Percentiles rank a stretch among this genome's conserved stretches.
Conservation (phyloP, 371 early-diverging fungal genomes). For the Mortierella sp. region DNA sequence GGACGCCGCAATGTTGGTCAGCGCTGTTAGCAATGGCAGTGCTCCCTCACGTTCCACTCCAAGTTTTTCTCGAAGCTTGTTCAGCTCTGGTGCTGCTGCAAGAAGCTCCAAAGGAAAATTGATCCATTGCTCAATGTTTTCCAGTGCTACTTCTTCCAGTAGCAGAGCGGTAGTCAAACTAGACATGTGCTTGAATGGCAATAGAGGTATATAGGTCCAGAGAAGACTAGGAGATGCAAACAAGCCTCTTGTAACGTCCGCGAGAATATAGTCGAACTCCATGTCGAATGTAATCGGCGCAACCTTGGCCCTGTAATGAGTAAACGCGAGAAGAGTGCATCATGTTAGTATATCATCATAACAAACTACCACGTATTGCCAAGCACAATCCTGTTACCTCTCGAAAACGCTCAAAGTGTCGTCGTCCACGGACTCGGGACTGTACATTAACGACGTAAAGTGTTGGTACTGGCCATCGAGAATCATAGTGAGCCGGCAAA, state of each 20-base stretch:
- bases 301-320: constrained; percentile 2
- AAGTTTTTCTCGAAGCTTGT: constrained; percentile 44
- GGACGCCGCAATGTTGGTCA: constrained; percentile 25
- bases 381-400: constrained; percentile 17
- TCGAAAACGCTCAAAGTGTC: constrained; percentile 14
- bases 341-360: not conserved
- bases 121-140: constrained; percentile 25
- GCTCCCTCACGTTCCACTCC: constrained; percentile 29
- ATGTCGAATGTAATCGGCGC: constrained; percentile 15
- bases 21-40: constrained; percentile 42
- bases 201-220: constrained; percentile 62
- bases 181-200: constrained; percentile 62
- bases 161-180: constrained; percentile 54
- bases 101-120: constrained; percentile 13
- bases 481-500: constrained; percentile 57
- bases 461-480: constrained; percentile 35
- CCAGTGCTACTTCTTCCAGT: constrained; percentile 36
- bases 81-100: constrained; percentile 30
- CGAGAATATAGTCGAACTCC: constrained; percentile 23
- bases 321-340: not conserved
- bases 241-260: constrained; percentile 27
- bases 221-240: constrained; percentile 44
- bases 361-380: not conserved
- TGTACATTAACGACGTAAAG: constrained; percentile 33
- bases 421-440: not conserved